Evolutionary conservation across 768 basidiomycete species (phyloP), one percentile per base, ranked within the genome.

Genomic region (Russula brevipes): DNA sequence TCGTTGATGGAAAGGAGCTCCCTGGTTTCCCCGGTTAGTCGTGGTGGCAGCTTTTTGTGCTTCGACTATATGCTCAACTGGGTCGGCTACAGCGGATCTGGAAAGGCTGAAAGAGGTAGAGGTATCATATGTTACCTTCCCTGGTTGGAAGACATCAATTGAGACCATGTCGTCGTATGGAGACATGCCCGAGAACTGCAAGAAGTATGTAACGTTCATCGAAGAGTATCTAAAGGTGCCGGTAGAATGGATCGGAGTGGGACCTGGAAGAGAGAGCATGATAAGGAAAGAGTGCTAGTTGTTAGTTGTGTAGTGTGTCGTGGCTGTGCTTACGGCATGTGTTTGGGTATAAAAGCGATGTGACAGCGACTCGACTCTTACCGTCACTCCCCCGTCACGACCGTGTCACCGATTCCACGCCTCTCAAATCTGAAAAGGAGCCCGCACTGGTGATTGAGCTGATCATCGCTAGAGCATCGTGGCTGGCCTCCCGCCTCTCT

Each of bases 221-320:
- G 95, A 98, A 74, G 70, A 81, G 19, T 87, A 79, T 72, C 73
- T 91, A 19, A 80, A 79, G 9, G 85, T 89, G 10, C 87, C 85
- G 54, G 80, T 98, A 60, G 85, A 88, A 75, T 98, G 91, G 89
- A 93, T 98, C 56, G 96, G 96, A 11, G 87, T 95, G 19, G 96
- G 96, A 0, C 92, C 96, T 16, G 90, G 79, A 17, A 75, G 95
- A 61, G 88, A 92, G 66, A 86, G 84, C 66, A 96, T 94, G 89
- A 66, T 86, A 53, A 68, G 63, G 55, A 75, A 73, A 49, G 69
- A 61, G 51, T 19, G 31, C 6, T n/a, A 17, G 42, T 17, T 4
- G 41, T 24, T 24, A 24, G 24, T 24, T 24, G 24, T 24, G 24
- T 24, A 24, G 24, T 24, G 24, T 24, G 24, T 24, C 24, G 44